phyloP scores from a whole-genome alignment of 345 rosid genomes.

The Heritiera fomes region DNA sequence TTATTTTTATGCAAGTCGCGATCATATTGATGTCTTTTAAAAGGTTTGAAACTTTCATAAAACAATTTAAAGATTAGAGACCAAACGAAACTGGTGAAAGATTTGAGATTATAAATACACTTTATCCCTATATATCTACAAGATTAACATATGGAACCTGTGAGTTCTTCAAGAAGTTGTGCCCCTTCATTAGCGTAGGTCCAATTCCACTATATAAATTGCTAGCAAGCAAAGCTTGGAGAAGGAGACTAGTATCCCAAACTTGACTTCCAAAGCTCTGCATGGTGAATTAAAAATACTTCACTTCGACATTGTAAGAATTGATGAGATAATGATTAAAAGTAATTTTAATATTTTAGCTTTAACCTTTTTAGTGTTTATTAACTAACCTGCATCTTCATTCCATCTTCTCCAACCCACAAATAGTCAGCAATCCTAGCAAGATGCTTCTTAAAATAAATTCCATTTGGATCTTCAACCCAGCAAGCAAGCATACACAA shows the following conservation, averaged over 20 bases:
- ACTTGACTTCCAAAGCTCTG: conserved; percentile 57
- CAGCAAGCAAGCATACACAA: conserved; percentile 67
- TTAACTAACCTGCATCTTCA: conserved; percentile 47
- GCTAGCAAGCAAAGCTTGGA: conserved; percentile 41
- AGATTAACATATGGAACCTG: conserved; percentile 44
- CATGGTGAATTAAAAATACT: not conserved
- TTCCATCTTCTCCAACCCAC: conserved; percentile 75
- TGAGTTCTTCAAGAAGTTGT: conserved; percentile 69
- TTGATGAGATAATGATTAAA: too few species aligned
- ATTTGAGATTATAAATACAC: too few species aligned
- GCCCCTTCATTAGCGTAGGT: conserved; percentile 60
- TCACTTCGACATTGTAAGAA: not conserved
- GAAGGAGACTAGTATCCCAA: conserved; percentile 55
- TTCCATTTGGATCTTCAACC: conserved; percentile 67
- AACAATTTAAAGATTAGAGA: too few species aligned
- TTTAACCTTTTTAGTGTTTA: not conserved
- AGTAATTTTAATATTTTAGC: too few species aligned
- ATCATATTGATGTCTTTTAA: too few species aligned
- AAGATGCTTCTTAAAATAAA: conserved; percentile 55
- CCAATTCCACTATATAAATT: conserved; percentile 54
- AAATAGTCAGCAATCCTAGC: conserved; percentile 61
- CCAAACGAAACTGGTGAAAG: too few species aligned
- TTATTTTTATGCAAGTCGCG: too few species aligned
- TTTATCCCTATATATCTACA: not conserved
- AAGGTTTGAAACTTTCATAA: too few species aligned